Conservation (phyloP, 345 rosid species). For the Heritiera littoralis region DNA sequence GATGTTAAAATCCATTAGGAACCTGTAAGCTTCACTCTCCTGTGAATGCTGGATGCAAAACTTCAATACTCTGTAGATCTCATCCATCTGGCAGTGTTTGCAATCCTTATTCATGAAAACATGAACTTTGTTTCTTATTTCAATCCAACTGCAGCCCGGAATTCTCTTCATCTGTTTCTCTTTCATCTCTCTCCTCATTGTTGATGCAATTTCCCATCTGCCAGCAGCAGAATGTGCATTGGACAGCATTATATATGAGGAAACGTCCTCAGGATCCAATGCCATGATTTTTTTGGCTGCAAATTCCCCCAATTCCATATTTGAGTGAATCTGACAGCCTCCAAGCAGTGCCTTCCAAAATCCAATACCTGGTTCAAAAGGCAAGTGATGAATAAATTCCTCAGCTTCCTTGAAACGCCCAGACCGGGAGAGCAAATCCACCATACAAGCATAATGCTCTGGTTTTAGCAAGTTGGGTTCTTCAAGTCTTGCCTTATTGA, state of each 20-base stretch:
- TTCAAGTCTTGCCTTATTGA: slow-evolving; percentile 43
- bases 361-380: slow-evolving; percentile 74
- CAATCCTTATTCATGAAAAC: slow-evolving; percentile 56
- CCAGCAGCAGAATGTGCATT: slow-evolving; percentile 70
- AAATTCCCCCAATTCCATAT: slow-evolving; percentile 47
- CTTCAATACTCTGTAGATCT: slow-evolving; percentile 43
- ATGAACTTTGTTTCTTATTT: slow-evolving; percentile 48
- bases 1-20: slow-evolving; percentile 16
- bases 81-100: slow-evolving; percentile 52
- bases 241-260: slow-evolving; percentile 81
- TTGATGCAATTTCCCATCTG: slow-evolving; percentile 60
- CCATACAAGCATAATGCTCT: slow-evolving; percentile 80
- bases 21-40: slow-evolving; percentile 28
- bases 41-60: slow-evolving; percentile 39
- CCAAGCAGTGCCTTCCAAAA: slow-evolving; percentile 88
- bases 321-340: slow-evolving; percentile 80
- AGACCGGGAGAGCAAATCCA: slow-evolving; percentile 71
- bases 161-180: slow-evolving; percentile 59
- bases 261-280: slow-evolving; percentile 70
- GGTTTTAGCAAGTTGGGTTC: slow-evolving; percentile 47
- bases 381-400: slow-evolving; percentile 49
- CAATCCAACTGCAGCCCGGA: slow-evolving; percentile 84
- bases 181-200: slow-evolving; percentile 55
- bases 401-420: slow-evolving; percentile 66
- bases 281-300: slow-evolving; percentile 58